Percentiles rank a stretch among this genome's conserved stretches.
Conservation (phyloP, 352 stramenopile species). For the Phytophthora pini region DNA sequence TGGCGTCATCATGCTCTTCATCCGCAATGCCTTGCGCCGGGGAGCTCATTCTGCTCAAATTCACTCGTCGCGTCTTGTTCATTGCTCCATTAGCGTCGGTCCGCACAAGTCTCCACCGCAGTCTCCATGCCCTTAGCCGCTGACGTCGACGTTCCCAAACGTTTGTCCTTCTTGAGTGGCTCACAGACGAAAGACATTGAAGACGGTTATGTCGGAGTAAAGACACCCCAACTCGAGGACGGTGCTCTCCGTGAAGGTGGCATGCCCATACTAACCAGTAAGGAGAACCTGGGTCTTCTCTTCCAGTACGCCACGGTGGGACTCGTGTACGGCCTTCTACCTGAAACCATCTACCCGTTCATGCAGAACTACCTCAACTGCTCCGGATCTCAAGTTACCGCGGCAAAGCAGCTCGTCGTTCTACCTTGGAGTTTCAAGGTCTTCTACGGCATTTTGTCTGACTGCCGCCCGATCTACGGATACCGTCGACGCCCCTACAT, state of each 20-base stretch:
- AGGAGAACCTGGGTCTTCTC: conserved; percentile 44
- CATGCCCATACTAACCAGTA: conserved; percentile 31
- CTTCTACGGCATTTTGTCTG: conserved; percentile 25
- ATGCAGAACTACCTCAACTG: conserved; percentile 51
- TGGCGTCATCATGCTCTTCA: conserved; percentile 6
- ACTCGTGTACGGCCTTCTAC: conserved; percentile 46
- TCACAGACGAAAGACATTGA: conserved; percentile 34
- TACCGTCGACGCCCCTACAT: conserved; percentile 69
- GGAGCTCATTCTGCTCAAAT: background rate
- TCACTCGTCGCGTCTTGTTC: conserved; percentile 3
- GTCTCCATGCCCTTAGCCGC: background rate
- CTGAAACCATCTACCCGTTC: conserved; percentile 50
- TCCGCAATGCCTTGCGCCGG: background rate
- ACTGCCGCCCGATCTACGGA: conserved; percentile 57
- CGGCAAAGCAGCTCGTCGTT: conserved; percentile 41
- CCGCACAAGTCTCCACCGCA: background rate
- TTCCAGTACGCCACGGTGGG: conserved; percentile 48
- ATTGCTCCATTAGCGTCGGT: conserved; percentile 1
- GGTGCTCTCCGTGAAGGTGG: conserved; percentile 39
- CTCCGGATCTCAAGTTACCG: conserved; percentile 39
- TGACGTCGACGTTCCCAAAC: conserved; percentile 23
- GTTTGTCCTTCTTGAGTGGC: conserved; percentile 35
- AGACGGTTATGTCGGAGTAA: conserved; percentile 17
- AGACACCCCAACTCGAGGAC: conserved; percentile 24
- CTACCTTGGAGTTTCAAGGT: conserved; percentile 36